phyloP scores from a whole-genome alignment of 2,329 filamentous ascomycete species.

The Colletotrichum salicis region DNA sequence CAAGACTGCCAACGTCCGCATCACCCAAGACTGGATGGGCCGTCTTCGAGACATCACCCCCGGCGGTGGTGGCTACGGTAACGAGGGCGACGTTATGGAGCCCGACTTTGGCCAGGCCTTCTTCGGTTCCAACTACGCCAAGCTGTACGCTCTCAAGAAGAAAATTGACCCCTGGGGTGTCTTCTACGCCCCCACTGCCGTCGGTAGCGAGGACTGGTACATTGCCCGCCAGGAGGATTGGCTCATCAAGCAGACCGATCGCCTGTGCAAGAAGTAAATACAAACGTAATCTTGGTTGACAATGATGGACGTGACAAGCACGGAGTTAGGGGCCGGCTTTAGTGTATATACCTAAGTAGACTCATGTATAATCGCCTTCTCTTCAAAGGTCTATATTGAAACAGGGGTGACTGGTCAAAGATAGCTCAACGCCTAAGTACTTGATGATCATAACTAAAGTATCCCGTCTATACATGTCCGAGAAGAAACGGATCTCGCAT shows the following conservation, averaged over 20 bases:
- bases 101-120: constrained; percentile 44
- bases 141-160: constrained; percentile 43
- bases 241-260: constrained; percentile 32
- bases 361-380: not conserved
- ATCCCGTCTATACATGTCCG: no score
- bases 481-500: no score
- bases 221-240: constrained; percentile 36
- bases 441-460: no score
- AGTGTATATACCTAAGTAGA: not conserved
- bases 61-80: constrained; percentile 42
- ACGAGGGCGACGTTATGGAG: constrained; percentile 46
- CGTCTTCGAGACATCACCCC: constrained; percentile 43
- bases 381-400: not conserved
- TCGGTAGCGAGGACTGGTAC: constrained; percentile 43
- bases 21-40: constrained; percentile 45
- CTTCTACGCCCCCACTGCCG: constrained; percentile 43
- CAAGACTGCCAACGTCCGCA: constrained; percentile 40
- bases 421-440: no score
- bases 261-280: constrained; percentile 25
- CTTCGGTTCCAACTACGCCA: constrained; percentile 44
- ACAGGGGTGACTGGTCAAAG: no score
- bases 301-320: not conserved
- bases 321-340: not conserved
- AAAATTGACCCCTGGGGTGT: constrained; percentile 44
- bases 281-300: not conserved